These are phyloP conservation scores for Tillandsia leiboldiana DNA, from an alignment of 176 grass and related monocot genomes.

Conservation along the genomic window DNA sequence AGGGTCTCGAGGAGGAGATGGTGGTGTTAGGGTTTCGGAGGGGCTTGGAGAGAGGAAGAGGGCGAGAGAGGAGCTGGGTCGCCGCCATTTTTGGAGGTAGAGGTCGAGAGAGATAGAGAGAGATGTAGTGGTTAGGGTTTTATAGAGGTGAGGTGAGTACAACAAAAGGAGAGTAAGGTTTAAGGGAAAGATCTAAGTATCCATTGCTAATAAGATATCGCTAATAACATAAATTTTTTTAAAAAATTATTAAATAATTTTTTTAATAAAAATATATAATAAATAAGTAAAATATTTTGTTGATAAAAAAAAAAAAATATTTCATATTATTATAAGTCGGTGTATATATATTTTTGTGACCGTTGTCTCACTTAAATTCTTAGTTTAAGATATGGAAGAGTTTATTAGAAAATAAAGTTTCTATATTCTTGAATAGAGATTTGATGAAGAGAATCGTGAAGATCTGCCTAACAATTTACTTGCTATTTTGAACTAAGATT, in stretches of 20 bases:
- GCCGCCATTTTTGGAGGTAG: slow-evolving; percentile 47
- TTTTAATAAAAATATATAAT: not conserved
- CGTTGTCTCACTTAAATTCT: no score
- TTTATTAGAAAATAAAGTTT: no score
- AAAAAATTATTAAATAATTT: not conserved
- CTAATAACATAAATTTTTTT: not conserved
- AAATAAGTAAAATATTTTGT: not conserved
- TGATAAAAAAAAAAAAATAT: not conserved
- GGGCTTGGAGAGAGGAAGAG: slow-evolving; percentile 18
- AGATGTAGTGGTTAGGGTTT: not conserved
- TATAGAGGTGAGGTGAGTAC: not conserved
- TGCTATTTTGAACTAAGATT: no score
- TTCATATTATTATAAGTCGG: no score
- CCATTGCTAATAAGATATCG: no score
- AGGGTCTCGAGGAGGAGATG: not conserved
- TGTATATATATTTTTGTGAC: no score
- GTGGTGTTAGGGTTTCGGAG: slow-evolving; percentile 8
- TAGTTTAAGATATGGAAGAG: no score
- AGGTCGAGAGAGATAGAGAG: not conserved
- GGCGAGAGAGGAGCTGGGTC: slow-evolving; percentile 33
- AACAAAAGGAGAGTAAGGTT: not conserved
- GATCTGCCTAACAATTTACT: no score
- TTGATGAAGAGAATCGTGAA: no score
- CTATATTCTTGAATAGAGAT: no score
- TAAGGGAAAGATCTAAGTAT: not conserved